Conservation (phyloP, 768 basidiomycete genomes). For the Cyathus striatus region DNA sequence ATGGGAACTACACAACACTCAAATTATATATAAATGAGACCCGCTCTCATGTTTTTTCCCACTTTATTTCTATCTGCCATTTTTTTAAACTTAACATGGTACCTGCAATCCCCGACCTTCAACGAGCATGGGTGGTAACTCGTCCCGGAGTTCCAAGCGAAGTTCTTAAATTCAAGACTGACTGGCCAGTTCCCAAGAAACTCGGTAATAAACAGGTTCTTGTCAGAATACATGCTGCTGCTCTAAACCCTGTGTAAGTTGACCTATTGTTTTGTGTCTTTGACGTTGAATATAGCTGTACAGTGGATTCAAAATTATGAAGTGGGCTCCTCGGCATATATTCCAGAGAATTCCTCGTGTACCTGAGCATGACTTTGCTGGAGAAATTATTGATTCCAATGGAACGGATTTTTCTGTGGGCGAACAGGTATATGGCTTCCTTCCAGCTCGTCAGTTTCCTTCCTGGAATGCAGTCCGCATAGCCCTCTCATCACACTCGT, state of each 20-base stretch:
- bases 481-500: conserved; percentile 13
- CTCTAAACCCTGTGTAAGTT: conserved; percentile 65
- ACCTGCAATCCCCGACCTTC: conserved; percentile 22
- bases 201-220: conserved; percentile 27
- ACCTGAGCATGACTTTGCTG: conserved; percentile 60
- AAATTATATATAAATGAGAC: too few species aligned
- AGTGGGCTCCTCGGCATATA: conserved; percentile 38
- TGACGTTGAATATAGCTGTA: not conserved
- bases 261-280: not conserved
- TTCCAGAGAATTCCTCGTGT: conserved; percentile 43
- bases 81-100: conserved; percentile 1
- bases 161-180: conserved; percentile 24
- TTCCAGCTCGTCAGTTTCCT: conserved; percentile 27
- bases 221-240: conserved; percentile 34
- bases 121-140: conserved; percentile 34
- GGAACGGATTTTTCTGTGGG: conserved; percentile 48
- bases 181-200: conserved; percentile 32
- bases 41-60: too few species aligned
- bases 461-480: not conserved
- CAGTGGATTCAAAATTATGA: conserved; percentile 61
- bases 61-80: too few species aligned
- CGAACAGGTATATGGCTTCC: conserved; percentile 60
- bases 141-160: conserved; percentile 23
- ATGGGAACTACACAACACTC: too few species aligned
- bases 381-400: conserved; percentile 53